Base-by-base conservation (phyloP, 257 asterid species). In the Lycium ferocissimum region DNA sequence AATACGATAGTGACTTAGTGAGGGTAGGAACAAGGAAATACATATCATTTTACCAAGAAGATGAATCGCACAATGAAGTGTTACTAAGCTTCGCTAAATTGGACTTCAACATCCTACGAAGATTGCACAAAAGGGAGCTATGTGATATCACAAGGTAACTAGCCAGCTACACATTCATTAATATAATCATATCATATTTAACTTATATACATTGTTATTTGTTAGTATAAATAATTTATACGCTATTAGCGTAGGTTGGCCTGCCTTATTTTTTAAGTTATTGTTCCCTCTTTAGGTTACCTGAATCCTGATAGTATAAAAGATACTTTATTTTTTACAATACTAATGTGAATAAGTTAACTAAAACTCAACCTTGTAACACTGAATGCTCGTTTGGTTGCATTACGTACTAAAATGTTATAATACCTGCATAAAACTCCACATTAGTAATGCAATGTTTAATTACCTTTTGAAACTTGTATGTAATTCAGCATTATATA, bases 31-130 rank as follows among this genome's bases (percentile, higher is more conserved):
- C 80, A 2, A 83, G 80, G 11, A 80, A 79, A 40, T 83, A 56
- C 82, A 85, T 90, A 40, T 8, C 76, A 15, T 3, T 47, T 47
- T 82, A 65, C 45, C 75, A 82, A 47, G 62, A 20, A 62, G 79
- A 82, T 43, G 13, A 82, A 63, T 65, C 85, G 5, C 78, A 14
- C 12, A n/a, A 72, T 33, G 26, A 49, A 3, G 9, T 65, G 8
- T 58, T 90, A 11, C 83, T 86, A 7, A 54, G 70, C 13, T 82
- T 90, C 1, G 90, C 91, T 2, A 86, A 85, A 83, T 20, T 84
- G 51, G 92, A 90, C 81, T 88, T 88, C 86, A 90, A 90, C 38
- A 62, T 65, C 26, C 3, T 82, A 2, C 91, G 88, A 26, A 88
- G 57, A 81, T 2, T 73, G 45, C 87, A 85, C 4, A 83, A 87